Percentiles rank a stretch among this genome's conserved stretches.
Evolutionary conservation across 2,329 filamentous ascomycete genomes (phyloP).

Genomic region (Fusarium sp.): DNA sequence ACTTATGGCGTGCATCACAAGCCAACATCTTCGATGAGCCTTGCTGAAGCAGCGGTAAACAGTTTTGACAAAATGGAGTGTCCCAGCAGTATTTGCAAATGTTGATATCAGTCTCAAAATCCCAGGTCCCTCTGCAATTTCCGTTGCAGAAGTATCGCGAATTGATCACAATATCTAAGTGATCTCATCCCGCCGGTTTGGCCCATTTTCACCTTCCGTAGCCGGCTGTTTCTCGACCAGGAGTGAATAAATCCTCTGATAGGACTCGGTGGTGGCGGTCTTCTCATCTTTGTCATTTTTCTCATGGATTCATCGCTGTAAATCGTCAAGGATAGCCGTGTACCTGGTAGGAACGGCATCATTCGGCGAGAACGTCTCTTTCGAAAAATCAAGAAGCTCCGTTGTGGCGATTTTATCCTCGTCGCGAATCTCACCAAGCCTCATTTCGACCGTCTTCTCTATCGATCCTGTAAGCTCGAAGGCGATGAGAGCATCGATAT

Average conservation of each 20-base stretch:
- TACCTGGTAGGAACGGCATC: background rate
- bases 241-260: background rate
- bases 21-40: background rate
- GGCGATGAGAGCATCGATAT: background rate
- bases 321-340: background rate
- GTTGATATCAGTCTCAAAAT: background rate
- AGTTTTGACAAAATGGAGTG: background rate
- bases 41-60: background rate
- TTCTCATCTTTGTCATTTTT: accelerated
- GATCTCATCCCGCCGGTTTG: background rate
- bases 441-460: background rate
- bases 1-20: background rate
- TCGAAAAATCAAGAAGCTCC: background rate
- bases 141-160: background rate
- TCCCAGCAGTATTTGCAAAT: background rate
- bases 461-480: background rate
- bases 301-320: accelerated
- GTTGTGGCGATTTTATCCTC: background rate
- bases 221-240: background rate
- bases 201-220: too few relatives aligned
- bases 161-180: background rate
- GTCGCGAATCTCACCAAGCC: background rate
- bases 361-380: background rate
- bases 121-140: background rate
- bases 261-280: background rate